Percentiles rank a stretch among this genome's conserved stretches.
Evolutionary conservation across 805 yeast species (phyloP).

Genomic region (Metschnikowia henanensis): DNA sequence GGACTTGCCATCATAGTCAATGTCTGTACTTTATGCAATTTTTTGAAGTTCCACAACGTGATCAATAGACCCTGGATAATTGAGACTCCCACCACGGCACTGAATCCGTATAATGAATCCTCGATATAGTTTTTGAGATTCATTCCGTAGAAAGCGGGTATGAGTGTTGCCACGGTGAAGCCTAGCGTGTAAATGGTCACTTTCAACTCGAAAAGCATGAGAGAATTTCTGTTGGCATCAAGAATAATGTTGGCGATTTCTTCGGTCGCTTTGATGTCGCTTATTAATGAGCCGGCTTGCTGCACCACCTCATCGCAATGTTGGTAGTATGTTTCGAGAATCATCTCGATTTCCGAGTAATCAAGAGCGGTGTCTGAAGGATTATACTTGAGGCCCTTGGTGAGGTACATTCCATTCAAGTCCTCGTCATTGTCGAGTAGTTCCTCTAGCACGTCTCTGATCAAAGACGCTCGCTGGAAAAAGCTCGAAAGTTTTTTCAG

Average conservation of each 20-base stretch:
- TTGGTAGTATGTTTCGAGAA: conserved; percentile 83
- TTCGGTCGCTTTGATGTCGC: conserved; percentile 86
- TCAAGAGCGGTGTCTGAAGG: conserved; percentile 27
- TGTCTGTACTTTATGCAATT: conserved; percentile 60
- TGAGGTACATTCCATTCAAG: conserved; percentile 73
- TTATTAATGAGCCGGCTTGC: conserved; percentile 78
- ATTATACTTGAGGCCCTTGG: conserved; percentile 35
- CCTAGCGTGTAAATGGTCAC: conserved; percentile 84
- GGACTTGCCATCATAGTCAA: conserved; percentile 54
- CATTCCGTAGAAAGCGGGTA: conserved; percentile 92
- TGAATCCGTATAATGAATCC: conserved; percentile 64
- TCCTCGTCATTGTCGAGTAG: conserved; percentile 86
- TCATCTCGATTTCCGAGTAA: conserved; percentile 79
- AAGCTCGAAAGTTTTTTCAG: conserved; percentile 72
- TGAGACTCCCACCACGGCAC: conserved; percentile 52
- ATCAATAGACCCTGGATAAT: conserved; percentile 53
- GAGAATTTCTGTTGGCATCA: conserved; percentile 87
- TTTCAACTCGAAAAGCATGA: conserved; percentile 83
- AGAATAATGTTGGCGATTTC: conserved; percentile 89
- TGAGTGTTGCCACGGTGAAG: conserved; percentile 76
- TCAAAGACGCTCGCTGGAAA: conserved; percentile 72
- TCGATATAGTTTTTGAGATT: conserved; percentile 77
- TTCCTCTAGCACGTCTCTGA: conserved; percentile 81
- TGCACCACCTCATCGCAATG: conserved; percentile 94
- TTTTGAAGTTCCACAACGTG: conserved; percentile 55